Evolutionary conservation across 768 basidiomycete genomes (phyloP).

Genomic region (Tylopilus subfusipes): DNA sequence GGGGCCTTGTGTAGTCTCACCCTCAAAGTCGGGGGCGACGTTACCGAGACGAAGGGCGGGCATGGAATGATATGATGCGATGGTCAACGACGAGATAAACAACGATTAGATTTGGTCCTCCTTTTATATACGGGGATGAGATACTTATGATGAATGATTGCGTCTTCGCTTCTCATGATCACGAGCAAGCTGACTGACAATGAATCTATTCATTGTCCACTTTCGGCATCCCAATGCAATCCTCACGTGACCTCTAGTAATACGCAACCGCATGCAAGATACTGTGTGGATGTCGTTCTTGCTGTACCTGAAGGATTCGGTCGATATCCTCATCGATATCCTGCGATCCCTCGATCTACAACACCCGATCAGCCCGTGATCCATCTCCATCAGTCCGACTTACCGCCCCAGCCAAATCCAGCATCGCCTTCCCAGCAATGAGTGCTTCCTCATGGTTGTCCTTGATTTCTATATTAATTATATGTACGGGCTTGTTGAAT

Average conservation of each 20-base stretch:
- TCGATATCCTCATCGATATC: slow-evolving; percentile 94
- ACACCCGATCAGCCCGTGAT: slow-evolving; percentile 10
- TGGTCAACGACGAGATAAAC: background rate
- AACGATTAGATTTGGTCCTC: background rate
- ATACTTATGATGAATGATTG: slow-evolving; percentile 38
- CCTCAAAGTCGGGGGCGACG: slow-evolving; percentile 89
- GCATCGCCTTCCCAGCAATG: slow-evolving; percentile 92
- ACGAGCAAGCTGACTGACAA: no score
- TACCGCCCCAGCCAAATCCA: slow-evolving; percentile 87
- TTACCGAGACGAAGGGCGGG: slow-evolving; percentile 74
- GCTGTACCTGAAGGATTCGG: slow-evolving; percentile 76
- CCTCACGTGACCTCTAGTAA: slow-evolving; percentile 51
- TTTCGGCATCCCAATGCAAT: slow-evolving; percentile 25
- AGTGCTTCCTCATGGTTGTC: slow-evolving; percentile 98
- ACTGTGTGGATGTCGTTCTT: slow-evolving; percentile 88
- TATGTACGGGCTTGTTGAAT: slow-evolving; percentile 88
- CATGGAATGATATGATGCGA: slow-evolving; percentile 27
- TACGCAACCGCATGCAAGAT: slow-evolving; percentile 89
- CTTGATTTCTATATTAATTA: slow-evolving; percentile 98
- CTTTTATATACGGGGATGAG: slow-evolving; percentile 9
- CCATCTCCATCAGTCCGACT: slow-evolving; percentile 31
- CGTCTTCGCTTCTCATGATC: slow-evolving; percentile 65
- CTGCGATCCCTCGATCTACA: slow-evolving; percentile 76
- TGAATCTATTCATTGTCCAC: no score
- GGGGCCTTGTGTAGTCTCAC: slow-evolving; percentile 78